Percentiles rank a stretch among this genome's conserved stretches.
Evolutionary conservation across 208 protist genomes (phyloP).

Genomic region (Leishmania aethiopica): DNA sequence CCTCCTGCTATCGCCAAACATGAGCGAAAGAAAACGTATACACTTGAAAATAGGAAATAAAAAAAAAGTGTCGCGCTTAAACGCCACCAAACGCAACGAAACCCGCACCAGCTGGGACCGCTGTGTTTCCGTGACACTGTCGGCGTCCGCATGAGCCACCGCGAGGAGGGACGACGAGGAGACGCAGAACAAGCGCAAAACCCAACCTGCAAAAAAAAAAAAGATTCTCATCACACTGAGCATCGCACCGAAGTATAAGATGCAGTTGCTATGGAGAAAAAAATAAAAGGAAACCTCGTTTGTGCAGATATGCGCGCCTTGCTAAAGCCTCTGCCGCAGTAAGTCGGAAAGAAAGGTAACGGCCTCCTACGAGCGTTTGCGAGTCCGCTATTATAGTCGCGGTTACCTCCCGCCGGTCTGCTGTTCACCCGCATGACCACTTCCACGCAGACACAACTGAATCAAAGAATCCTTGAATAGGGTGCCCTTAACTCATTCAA

Average conservation of each 20-base stretch:
- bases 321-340: not conserved
- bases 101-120: not conserved
- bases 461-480: not conserved
- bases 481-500: no score
- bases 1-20: not conserved
- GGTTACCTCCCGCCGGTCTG: not conserved
- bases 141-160: not conserved
- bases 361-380: not conserved
- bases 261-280: not conserved
- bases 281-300: not conserved
- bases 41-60: not conserved
- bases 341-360: not conserved
- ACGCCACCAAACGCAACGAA: not conserved
- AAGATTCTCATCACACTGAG: not conserved
- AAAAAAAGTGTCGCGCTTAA: not conserved
- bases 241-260: not conserved
- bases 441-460: not conserved
- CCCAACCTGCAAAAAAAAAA: not conserved
- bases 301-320: not conserved
- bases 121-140: not conserved
- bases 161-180: not conserved
- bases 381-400: not conserved
- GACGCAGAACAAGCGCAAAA: not conserved
- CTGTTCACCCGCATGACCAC: not conserved
- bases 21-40: not conserved